These are phyloP conservation scores for Herpetomonas tarakana DNA, from an alignment of 208 protist genomes.

Conservation along the genomic window DNA sequence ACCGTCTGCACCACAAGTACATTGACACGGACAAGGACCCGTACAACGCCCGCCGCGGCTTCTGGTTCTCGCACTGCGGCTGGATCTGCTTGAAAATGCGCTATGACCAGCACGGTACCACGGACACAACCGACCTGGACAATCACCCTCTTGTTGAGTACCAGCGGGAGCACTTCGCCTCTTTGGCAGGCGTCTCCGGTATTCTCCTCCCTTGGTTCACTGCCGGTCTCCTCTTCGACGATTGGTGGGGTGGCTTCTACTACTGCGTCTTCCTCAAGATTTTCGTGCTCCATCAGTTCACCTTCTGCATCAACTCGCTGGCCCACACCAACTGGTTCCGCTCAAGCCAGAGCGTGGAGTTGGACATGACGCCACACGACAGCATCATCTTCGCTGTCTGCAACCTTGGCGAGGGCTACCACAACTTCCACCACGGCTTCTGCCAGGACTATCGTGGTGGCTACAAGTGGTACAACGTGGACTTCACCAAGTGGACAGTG, in stretches of 20 bases:
- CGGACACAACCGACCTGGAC: slow-evolving; percentile 83
- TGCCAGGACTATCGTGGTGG: slow-evolving; percentile 90
- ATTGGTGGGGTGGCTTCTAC: slow-evolving; percentile 85
- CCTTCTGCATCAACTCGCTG: slow-evolving; percentile 92
- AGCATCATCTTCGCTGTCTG: slow-evolving; percentile 73
- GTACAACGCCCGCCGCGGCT: slow-evolving; percentile 87
- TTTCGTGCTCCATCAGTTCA: slow-evolving; percentile 85
- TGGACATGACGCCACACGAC: slow-evolving; percentile 78
- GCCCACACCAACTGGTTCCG: slow-evolving; percentile 77
- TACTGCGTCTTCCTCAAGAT: slow-evolving; percentile 75
- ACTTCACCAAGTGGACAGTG: slow-evolving; percentile 91
- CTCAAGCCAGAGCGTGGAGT: slow-evolving; percentile 67
- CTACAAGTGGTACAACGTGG: slow-evolving; percentile 88
- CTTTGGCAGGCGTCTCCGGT: slow-evolving; percentile 76
- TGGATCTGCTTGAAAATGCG: slow-evolving; percentile 93
- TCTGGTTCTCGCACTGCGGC: slow-evolving; percentile 89
- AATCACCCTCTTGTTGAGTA: slow-evolving; percentile 81
- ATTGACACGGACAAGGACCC: slow-evolving; percentile 91
- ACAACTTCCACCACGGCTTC: slow-evolving; percentile 94
- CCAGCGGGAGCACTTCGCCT: slow-evolving; percentile 85
- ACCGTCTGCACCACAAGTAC: slow-evolving; percentile 91
- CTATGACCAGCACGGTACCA: slow-evolving; percentile 66
- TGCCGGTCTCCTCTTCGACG: slow-evolving; percentile 74
- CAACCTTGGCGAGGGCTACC: slow-evolving; percentile 90
- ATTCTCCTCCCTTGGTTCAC: slow-evolving; percentile 81